A percentile compares a stretch with the other conserved stretches of the same genome.
These are phyloP conservation scores for Trapa incisa DNA, from an alignment of 345 rosid genomes.

Conservation along the genomic window DNA sequence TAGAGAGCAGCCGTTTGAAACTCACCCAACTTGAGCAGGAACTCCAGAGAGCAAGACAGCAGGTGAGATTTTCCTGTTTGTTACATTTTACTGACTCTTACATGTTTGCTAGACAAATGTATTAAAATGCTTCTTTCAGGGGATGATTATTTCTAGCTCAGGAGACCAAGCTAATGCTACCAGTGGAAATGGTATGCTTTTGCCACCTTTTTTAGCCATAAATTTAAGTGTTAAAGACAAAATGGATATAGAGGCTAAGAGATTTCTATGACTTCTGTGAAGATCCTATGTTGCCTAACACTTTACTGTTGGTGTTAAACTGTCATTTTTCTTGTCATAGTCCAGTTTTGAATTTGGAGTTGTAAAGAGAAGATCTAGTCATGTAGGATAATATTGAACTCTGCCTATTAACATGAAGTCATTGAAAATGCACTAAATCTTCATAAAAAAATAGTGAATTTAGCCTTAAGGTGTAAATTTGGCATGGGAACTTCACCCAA, in stretches of 20 bases:
- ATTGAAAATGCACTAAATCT: too few species aligned
- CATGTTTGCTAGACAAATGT: not conserved
- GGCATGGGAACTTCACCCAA: not conserved
- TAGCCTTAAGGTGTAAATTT: not conserved
- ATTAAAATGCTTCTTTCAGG: constrained; percentile 28
- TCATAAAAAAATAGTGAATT: not conserved
- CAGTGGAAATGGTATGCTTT: constrained; percentile 77
- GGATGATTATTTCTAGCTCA: constrained; percentile 88
- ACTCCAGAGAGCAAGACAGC: constrained; percentile 94
- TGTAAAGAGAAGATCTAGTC: not conserved
- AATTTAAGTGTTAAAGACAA: not conserved
- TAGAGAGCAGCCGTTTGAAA: constrained; percentile 95
- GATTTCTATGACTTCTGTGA: not conserved
- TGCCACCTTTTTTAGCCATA: not conserved
- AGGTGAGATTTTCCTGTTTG: constrained; percentile 34
- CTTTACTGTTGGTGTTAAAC: not conserved
- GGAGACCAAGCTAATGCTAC: constrained; percentile 88
- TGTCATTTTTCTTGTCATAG: not conserved
- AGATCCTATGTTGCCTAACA: not conserved
- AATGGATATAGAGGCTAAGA: not conserved
- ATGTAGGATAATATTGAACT: not conserved
- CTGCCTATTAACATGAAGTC: too few species aligned
- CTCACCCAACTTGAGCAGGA: constrained; percentile 95
- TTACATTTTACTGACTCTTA: constrained; percentile 1
- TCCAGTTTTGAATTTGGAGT: not conserved